These are phyloP conservation scores for Ophiosphaerella korrae DNA, from an alignment of 2,329 filamentous ascomycete genomes.

Conservation along the genomic window DNA sequence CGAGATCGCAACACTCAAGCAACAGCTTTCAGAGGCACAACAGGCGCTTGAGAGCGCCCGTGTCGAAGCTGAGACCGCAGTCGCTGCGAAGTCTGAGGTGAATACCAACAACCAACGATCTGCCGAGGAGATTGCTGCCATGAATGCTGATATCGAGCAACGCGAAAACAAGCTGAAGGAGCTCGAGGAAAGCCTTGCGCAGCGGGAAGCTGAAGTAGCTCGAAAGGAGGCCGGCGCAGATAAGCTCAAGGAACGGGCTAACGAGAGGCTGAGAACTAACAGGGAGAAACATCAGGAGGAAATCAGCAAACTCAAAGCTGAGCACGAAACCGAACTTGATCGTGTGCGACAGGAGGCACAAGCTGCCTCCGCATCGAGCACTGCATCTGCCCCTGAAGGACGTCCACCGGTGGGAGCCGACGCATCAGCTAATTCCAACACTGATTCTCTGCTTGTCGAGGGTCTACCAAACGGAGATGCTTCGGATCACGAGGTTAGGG, in stretches of 20 bases:
- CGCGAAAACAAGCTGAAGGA: slow-evolving; percentile 31
- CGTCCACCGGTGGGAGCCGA: not conserved
- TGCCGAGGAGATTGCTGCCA: slow-evolving; percentile 47
- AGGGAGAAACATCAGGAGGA: not conserved
- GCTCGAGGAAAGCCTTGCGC: slow-evolving; percentile 54
- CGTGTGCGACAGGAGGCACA: not conserved
- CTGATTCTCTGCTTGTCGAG: not conserved
- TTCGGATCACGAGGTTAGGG: not conserved
- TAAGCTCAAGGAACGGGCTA: slow-evolving; percentile 1
- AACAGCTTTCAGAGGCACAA: slow-evolving; percentile 51
- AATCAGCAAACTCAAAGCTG: not conserved
- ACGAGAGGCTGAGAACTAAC: not conserved
- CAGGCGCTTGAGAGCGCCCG: slow-evolving; percentile 54
- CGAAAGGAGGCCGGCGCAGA: slow-evolving; percentile 28
- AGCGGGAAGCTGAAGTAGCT: slow-evolving; percentile 21
- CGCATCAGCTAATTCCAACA: not conserved
- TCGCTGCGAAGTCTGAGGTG: slow-evolving; percentile 14
- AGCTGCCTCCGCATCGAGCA: not conserved
- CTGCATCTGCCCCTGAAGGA: not conserved
- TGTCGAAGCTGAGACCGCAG: slow-evolving; percentile 38
- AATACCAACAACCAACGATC: slow-evolving; percentile 54
- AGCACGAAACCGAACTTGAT: not conserved
- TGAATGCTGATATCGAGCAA: slow-evolving; percentile 41
- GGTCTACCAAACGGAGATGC: not conserved
- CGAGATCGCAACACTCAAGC: slow-evolving; percentile 24